Base-by-base conservation (phyloP, 2,329 filamentous ascomycete species). In the Graphilbum sp. region DNA sequence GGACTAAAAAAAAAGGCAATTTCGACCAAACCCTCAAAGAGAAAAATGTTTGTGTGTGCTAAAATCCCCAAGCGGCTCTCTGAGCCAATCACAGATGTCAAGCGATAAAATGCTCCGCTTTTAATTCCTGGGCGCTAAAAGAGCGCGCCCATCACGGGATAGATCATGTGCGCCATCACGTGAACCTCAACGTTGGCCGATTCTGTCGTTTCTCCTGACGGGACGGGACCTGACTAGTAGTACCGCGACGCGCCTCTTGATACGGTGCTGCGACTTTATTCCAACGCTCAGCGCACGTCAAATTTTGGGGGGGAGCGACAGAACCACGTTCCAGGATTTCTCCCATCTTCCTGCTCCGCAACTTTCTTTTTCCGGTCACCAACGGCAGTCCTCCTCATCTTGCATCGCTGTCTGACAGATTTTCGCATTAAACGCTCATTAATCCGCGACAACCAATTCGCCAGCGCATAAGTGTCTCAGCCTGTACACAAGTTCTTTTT, bases 1-100 rank as follows among this genome's bases (percentile, higher is more conserved):
- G 11, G 17, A 21, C 23, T 32, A 24, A 32, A 41, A 43, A 45
- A 45, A 37, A 41, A 35, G 35, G 38, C 36, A 39, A 32, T 39
- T 42, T 37, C 38, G 37, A 34, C 27, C 34, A 29, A 36, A 29
- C 40, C 36, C 40, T 41, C 21, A 43, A 9, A 29, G 27, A 29
- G 19, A 45, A 45, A 45, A 40, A 41, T 34, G 20, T 39, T 29
- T 36, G 21, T 42, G 40, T 45, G 45, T 41, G 37, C 32, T 36
- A 42, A 46, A 41, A 29, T 37, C 32, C 27, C 11, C 27, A 12
- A 29, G 13, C 7, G 15, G 15, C 15, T 29, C 15, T 5, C 5
- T 29, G 5, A 12, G 13, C 27, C 27, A 29, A 29, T 29, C 15
- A 29, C 6, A 6, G 15, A n/a, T 5, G 13, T 9, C 4, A 29